Evolutionary conservation across 345 rosid species (phyloP), one percentile per base, ranked within the genome.

Genomic region (Gossypium herbaceum): DNA sequence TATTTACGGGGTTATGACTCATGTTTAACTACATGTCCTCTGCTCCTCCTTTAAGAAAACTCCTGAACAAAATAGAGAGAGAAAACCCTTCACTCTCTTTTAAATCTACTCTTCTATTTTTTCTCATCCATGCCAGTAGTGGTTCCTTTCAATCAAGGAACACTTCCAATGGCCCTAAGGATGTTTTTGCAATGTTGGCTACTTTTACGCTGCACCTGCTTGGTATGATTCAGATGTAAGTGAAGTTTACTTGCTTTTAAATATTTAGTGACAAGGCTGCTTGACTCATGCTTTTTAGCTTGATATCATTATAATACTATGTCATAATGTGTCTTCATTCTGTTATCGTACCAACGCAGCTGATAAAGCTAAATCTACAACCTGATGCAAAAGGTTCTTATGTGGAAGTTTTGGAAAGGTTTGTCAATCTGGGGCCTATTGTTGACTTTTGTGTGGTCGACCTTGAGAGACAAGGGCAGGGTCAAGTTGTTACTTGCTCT

Each of bases 391-490:
- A 87, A 82, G 98, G 98, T 75, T 91, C 97, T 63, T 92, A 88
- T 74, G 95, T 92, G 16, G 94, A 94, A 84, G 93, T 91, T 67
- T 61, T 92, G 85, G 98, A 94, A 66, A 84, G 87, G 74, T 90
- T 88, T 82, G 95, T 92, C 83, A 94, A 92, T 79, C 82, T 94
- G 86, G 98, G 98, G 73, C 98, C 98, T 68, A 92, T 94, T 64
- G 92, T 87, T 56, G 98, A 92, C 83, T 90, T 92, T 79, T 91
- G 94, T 80, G 97, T 92, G 68, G 94, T 94, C 70, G 97, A 94
- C 84, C 95, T 92, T 54, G 98, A 94, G 88, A 91, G 98, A 87
- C 98, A 94, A 82, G 98, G 98, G 79, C 97, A 92, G 82, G 94
- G 98, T 69, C 98, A 94, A 87, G 97, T 94, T 77, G 97, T 94